Base-by-base conservation (phyloP, 345 rosid species). In the Bruguiera parviflora region DNA sequence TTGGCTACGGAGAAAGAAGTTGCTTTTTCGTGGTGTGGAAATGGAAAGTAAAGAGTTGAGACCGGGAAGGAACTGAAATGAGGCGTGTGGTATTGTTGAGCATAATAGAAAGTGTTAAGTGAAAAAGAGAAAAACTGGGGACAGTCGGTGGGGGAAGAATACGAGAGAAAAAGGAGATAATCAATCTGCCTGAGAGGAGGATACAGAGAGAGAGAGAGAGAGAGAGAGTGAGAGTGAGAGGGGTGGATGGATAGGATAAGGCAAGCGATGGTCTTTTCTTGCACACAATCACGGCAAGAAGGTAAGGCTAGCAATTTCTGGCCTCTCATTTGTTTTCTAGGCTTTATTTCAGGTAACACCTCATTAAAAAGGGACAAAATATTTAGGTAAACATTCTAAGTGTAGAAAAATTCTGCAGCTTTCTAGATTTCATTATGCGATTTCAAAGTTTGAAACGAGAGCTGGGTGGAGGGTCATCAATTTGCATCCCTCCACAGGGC, bases 241-340 rank as follows among this genome's bases (percentile, higher is more conserved):
- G 9, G 63, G 62, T 69, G 39, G 72, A 28, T 58, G 86, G 91
- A 86, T 88, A 90, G 86, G 96, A 85, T 88, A 86, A 88, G 92
- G 91, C 85, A 78, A 79, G 84, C 81, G 68, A 58, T 67, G 73
- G 47, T n/a, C 24, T 27, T 67, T 49, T 57, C 66, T 72, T 43
- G 73, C 24, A 67, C 80, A 74, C 82, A 78, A 69, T 68, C 46
- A 62, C 11, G 21, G 5, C 15, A 19, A 43, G 68, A 64, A 74
- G 78, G 75, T 70, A 80, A 81, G 87, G 87, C 80, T 73, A 77
- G 73, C 72, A 69, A 88, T 68, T 83, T 75, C 68, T 73, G 84
- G 69, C 93, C 96, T 81, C 96, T 85, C 90, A 61, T 87, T 86
- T 86, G 73, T 69, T 70, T 33, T 31, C 3, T 51, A 3, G 21